Percentiles rank a stretch among this genome's conserved stretches.
These are phyloP conservation scores for Purshia tridentata DNA, from an alignment of 306 rosid genomes.

Conservation along the genomic window DNA sequence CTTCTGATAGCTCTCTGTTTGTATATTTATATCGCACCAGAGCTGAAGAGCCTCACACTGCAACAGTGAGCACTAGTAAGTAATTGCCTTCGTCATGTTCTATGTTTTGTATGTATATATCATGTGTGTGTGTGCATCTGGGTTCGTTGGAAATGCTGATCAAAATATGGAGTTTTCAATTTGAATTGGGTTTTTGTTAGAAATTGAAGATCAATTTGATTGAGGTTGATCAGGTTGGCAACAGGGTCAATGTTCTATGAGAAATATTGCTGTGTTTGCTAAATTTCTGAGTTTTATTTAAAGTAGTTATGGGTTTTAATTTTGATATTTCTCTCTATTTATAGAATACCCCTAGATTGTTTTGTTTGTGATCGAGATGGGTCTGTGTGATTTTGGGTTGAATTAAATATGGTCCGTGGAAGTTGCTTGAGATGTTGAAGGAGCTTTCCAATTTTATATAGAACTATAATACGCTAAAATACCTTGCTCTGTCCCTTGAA, in stretches of 20 bases:
- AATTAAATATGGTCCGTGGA: background rate
- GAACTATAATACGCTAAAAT: slow-evolving; percentile 1
- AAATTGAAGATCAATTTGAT: background rate
- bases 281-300: background rate
- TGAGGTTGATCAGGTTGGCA: slow-evolving; percentile 6
- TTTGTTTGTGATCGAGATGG: background rate
- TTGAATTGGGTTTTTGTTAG: background rate
- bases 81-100: background rate
- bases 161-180: background rate
- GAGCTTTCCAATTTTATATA: background rate
- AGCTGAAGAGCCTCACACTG: background rate
- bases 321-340: background rate
- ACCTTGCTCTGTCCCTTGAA: background rate
- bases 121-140: background rate
- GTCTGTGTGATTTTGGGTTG: background rate
- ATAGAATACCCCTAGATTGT: background rate
- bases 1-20: background rate
- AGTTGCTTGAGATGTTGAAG: slow-evolving; percentile 6
- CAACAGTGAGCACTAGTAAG: background rate
- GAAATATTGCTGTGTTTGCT: background rate
- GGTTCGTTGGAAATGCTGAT: background rate
- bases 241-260: background rate
- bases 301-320: background rate
- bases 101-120: background rate
- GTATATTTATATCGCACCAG: slow-evolving; percentile 2